Percentiles rank a stretch among this genome's conserved stretches.
Evolutionary conservation across 2,329 filamentous ascomycete species (phyloP).

Genomic region (Arachnomyces sp.): DNA sequence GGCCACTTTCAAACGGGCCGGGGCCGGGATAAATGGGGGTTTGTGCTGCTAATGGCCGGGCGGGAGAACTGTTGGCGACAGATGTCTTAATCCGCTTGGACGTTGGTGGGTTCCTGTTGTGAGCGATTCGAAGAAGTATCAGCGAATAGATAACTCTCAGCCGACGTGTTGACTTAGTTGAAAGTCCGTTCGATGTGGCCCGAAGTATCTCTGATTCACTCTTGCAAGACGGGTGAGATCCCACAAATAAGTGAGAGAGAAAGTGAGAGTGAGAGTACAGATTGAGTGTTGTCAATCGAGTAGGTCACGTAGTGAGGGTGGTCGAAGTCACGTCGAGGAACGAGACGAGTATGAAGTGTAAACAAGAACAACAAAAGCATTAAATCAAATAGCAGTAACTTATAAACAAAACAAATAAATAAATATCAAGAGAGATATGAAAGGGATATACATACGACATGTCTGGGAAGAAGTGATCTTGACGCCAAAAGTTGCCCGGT

Average conservation of each 20-base stretch:
- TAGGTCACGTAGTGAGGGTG: too few relatives aligned
- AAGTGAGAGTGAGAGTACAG: slow-evolving; percentile 10
- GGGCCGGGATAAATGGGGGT: slow-evolving; percentile 28
- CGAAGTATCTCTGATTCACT: too few relatives aligned
- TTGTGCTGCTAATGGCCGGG: slow-evolving; percentile 31
- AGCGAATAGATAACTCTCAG: too few relatives aligned
- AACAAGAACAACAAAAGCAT: slow-evolving; percentile 6
- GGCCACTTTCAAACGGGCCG: slow-evolving; percentile 27
- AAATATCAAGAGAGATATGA: too few relatives aligned
- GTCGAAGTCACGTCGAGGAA: too few relatives aligned
- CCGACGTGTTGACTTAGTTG: too few relatives aligned
- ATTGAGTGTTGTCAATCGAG: slow-evolving; percentile 9
- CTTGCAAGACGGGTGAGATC: not conserved
- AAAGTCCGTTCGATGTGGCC: too few relatives aligned
- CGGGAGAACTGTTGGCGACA: slow-evolving; percentile 25
- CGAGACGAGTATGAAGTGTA: slow-evolving; percentile 1
- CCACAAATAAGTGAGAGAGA: slow-evolving; percentile 7
- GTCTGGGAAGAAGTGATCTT: slow-evolving; percentile 15
- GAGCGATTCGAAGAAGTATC: not conserved
- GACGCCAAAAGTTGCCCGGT: slow-evolving; percentile 14
- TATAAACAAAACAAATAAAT: not conserved
- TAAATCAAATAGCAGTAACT: slow-evolving; percentile 5
- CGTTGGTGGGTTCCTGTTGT: slow-evolving; percentile 31
- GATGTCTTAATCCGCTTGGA: slow-evolving; percentile 36
- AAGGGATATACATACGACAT: slow-evolving; percentile 14